A percentile compares a stretch with the other conserved stretches of the same genome.
These are phyloP conservation scores for Gelatoporia subvermispora DNA, from an alignment of 768 basidiomycete genomes.

Conservation along the genomic window DNA sequence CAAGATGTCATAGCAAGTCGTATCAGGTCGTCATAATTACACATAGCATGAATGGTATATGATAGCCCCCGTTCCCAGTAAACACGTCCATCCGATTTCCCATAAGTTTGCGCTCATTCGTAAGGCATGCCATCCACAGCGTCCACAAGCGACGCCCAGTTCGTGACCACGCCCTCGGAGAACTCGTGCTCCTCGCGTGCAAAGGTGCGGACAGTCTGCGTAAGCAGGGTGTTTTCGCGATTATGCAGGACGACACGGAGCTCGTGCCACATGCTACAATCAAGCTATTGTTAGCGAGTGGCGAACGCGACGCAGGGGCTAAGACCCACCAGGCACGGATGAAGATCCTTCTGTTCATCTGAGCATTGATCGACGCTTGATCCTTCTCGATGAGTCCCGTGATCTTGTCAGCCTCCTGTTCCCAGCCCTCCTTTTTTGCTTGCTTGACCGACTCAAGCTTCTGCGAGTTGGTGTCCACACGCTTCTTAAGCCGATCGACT, in stretches of 20 bases:
- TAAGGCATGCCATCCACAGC: constrained; percentile 80
- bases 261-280: constrained; percentile 86
- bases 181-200: constrained; percentile 71
- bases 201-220: constrained; percentile 67
- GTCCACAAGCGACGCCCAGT: constrained; percentile 73
- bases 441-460: constrained; percentile 74
- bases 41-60: neutral
- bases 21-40: too few relatives aligned
- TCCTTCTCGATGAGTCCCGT: constrained; percentile 76
- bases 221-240: constrained; percentile 78
- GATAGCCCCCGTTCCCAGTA: neutral
- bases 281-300: neutral
- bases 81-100: neutral
- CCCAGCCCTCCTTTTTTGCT: constrained; percentile 77
- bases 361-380: constrained; percentile 70
- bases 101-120: constrained; percentile 45
- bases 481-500: constrained; percentile 83
- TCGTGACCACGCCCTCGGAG: constrained; percentile 52
- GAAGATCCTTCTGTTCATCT: constrained; percentile 77
- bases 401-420: constrained; percentile 77
- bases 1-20: too few relatives aligned
- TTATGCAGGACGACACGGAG: constrained; percentile 90
- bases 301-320: neutral
- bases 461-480: constrained; percentile 68
- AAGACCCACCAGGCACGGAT: constrained; percentile 73